A percentile compares a stretch with the other conserved stretches of the same genome.
Evolutionary conservation across 177 flowering plant genomes (phyloP).

Genomic region (Telopea speciosissima): DNA sequence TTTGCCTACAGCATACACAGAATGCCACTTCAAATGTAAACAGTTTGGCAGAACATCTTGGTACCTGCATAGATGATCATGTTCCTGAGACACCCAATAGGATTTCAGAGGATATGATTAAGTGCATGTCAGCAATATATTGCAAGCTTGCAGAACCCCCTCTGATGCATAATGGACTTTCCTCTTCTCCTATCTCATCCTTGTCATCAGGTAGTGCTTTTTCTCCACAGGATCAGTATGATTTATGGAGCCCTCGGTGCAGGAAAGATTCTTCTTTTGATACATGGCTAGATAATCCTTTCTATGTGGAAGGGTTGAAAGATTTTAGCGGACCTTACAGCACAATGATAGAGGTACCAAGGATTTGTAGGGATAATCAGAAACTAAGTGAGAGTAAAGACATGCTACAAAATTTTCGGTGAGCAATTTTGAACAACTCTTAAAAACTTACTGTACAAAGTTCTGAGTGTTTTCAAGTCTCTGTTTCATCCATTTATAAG

Average conservation of each 20-base stretch:
- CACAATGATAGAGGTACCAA: constrained; percentile 80
- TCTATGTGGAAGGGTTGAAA: constrained; percentile 66
- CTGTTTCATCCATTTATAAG: background rate
- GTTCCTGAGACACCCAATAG: constrained; percentile 76
- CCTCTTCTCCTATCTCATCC: constrained; percentile 76
- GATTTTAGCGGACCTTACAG: constrained; percentile 93
- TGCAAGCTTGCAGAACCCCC: constrained; percentile 84
- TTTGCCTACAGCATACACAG: constrained; percentile 55
- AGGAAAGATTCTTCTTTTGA: constrained; percentile 74
- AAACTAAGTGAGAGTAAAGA: constrained; percentile 55
- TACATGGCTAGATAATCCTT: constrained; percentile 67
- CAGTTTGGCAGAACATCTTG: constrained; percentile 96
- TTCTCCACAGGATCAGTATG: constrained; percentile 68
- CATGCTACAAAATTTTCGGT: constrained; percentile 73
- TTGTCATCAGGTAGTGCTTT: constrained; percentile 59
- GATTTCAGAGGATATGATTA: constrained; percentile 90
- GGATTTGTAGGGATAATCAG: constrained; percentile 59
- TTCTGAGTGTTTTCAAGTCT: background rate
- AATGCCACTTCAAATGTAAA: constrained; percentile 47
- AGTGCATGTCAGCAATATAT: constrained; percentile 78
- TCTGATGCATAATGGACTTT: constrained; percentile 38
- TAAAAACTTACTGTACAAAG: background rate
- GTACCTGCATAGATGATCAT: constrained; percentile 83
- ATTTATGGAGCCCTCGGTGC: constrained; percentile 75
- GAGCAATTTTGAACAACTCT: constrained; percentile 5